A percentile compares a stretch with the other conserved stretches of the same genome.
phyloP scores from a whole-genome alignment of 805 yeast genomes.

The Candida vartiovaarae region DNA sequence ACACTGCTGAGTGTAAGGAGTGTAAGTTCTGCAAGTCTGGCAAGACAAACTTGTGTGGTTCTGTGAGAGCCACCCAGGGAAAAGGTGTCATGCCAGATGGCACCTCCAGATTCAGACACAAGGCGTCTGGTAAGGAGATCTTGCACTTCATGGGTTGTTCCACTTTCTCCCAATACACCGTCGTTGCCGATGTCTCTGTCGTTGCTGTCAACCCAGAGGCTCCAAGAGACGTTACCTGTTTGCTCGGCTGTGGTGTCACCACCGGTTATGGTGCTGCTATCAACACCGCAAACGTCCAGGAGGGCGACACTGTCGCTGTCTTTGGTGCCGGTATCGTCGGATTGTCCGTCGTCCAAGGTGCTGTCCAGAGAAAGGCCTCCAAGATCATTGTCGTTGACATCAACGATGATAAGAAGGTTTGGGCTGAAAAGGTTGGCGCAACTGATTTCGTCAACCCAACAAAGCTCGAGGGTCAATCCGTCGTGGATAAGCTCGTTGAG shows the following conservation, averaged over 20 bases:
- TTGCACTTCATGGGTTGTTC: constrained; percentile 98
- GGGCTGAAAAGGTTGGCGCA: constrained; percentile 90
- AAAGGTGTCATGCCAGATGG: constrained; percentile 99
- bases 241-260: constrained; percentile 97
- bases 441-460: constrained; percentile 90
- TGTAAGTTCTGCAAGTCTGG: constrained; percentile 94
- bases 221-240: constrained; percentile 77
- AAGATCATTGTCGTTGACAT: constrained; percentile 82
- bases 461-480: constrained; percentile 63
- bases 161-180: constrained; percentile 94
- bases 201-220: constrained; percentile 87
- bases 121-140: constrained; percentile 68
- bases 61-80: constrained; percentile 97
- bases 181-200: constrained; percentile 93
- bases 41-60: constrained; percentile 93
- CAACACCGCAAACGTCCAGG: constrained; percentile 83
- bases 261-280: constrained; percentile 98
- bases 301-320: constrained; percentile 91
- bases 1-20: constrained; percentile 94
- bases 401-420: constrained; percentile 74
- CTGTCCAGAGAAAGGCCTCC: constrained; percentile 72
- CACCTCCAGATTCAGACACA: constrained; percentile 77
- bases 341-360: constrained; percentile 93
- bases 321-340: constrained; percentile 99
- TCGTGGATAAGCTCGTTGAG: constrained; percentile 77